A percentile compares a stretch with the other conserved stretches of the same genome.
Evolutionary conservation across 2,329 filamentous ascomycete species (phyloP).

Genomic region (Beauveria medogensis): DNA sequence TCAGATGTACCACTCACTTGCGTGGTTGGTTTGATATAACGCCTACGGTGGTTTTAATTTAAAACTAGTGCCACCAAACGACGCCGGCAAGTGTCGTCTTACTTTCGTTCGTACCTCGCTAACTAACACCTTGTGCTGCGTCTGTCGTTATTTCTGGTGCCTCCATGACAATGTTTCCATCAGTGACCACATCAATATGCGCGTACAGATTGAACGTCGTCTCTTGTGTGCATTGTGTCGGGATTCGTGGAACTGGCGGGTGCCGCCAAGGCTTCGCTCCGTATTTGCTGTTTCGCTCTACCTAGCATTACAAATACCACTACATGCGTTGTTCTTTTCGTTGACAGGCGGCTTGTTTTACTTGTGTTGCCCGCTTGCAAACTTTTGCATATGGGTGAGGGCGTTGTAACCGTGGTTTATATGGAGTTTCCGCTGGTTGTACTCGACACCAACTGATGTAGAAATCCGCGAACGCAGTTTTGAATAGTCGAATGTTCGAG

Average conservation of each 20-base stretch:
- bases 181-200: not conserved
- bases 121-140: not conserved
- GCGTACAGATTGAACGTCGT: no score
- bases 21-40: not conserved
- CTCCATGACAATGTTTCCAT: not conserved
- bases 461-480: no score
- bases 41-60: not conserved
- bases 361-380: no score
- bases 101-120: not conserved
- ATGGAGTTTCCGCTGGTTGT: no score
- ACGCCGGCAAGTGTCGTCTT: not conserved
- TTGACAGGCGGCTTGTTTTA: not conserved
- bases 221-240: not conserved
- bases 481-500: no score
- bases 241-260: not conserved
- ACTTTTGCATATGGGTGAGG: no score
- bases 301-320: not conserved
- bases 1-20: not conserved
- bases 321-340: not conserved
- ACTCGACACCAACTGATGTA: no score
- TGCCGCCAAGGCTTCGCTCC: not conserved
- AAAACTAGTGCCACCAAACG: slow-evolving; percentile 2
- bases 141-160: not conserved
- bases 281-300: not conserved
- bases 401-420: no score